A percentile compares a stretch with the other conserved stretches of the same genome.
Conservation (phyloP, 2,329 filamentous ascomycete genomes). For the Talaromyces sp. region DNA sequence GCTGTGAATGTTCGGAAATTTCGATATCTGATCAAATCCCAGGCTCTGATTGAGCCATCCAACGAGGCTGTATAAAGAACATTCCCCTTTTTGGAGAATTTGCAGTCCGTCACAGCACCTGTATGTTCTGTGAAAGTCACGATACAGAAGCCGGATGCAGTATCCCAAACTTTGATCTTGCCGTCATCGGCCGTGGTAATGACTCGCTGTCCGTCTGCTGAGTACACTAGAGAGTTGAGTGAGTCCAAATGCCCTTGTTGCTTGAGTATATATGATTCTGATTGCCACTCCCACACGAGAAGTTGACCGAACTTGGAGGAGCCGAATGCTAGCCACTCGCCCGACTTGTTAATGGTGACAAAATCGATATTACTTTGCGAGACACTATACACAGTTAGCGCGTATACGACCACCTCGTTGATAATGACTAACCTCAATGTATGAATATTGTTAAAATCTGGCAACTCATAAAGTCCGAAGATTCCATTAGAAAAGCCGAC, state of each 20-base stretch:
- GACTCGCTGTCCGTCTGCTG: conserved; percentile 87
- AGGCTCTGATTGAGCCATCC: conserved; percentile 89
- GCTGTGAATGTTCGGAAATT: conserved; percentile 98
- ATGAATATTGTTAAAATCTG: conserved; percentile 93
- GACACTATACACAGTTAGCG: conserved; percentile 60
- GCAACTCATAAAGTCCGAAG: conserved; percentile 92
- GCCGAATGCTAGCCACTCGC: conserved; percentile 96
- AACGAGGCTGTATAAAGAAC: conserved; percentile 93
- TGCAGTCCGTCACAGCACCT: conserved; percentile 84
- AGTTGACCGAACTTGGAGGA: conserved; percentile 92
- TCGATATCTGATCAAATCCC: conserved; percentile 92
- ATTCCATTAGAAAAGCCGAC: conserved; percentile 92
- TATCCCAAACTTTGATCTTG: conserved; percentile 98
- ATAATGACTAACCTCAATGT: conserved; percentile 54
- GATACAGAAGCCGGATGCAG: conserved; percentile 93
- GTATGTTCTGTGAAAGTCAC: conserved; percentile 98
- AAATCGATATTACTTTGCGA: conserved; percentile 96
- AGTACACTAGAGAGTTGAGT: conserved; percentile 90
- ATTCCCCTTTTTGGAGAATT: conserved; percentile 92
- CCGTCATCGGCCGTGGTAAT: conserved; percentile 94
- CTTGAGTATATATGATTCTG: conserved; percentile 96
- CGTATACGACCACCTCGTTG: background rate
- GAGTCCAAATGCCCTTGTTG: conserved; percentile 97
- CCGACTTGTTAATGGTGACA: conserved; percentile 88
- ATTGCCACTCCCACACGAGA: conserved; percentile 99